Evolutionary conservation across 306 rosid genomes (phyloP).

Genomic region (Psophocarpus tetragonolobus): DNA sequence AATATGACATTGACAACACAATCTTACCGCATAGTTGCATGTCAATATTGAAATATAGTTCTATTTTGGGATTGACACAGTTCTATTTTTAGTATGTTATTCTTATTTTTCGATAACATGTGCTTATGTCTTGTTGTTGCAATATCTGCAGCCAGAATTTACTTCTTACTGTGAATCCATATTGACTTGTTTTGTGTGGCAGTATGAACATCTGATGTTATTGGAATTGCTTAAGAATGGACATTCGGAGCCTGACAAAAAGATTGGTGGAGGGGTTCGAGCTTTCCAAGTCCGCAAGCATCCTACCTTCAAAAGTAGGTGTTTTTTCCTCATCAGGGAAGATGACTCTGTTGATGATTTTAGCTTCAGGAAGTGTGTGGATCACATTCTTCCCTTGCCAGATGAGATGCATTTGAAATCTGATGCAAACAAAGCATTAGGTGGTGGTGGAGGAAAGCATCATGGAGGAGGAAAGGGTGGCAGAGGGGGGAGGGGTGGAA

Average conservation of each 20-base stretch:
- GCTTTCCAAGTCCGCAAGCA: constrained; percentile 79
- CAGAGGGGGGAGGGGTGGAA: constrained; percentile 63
- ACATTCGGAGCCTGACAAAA: constrained; percentile 71
- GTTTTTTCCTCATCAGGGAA: constrained; percentile 85
- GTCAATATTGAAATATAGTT: neutral
- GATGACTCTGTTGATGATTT: constrained; percentile 80
- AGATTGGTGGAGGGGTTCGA: constrained; percentile 69
- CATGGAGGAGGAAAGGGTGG: constrained; percentile 65
- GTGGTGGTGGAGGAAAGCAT: constrained; percentile 56
- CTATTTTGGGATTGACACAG: neutral
- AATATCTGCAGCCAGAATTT: constrained; percentile 8
- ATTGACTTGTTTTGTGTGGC: constrained; percentile 37
- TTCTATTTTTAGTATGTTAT: neutral
- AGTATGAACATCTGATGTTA: constrained; percentile 80
- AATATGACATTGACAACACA: neutral
- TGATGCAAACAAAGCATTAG: constrained; percentile 56
- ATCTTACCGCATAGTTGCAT: neutral
- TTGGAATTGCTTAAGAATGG: constrained; percentile 89
- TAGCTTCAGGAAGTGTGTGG: constrained; percentile 96
- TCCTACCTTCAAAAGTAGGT: constrained; percentile 72
- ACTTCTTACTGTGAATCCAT: neutral
- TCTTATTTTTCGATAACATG: neutral
- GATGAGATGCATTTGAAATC: constrained; percentile 63
- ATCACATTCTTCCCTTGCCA: constrained; percentile 84
- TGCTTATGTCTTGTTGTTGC: neutral